Base-by-base conservation (phyloP, 1,284 basidiomycete genomes). In the Chiua sp. region DNA sequence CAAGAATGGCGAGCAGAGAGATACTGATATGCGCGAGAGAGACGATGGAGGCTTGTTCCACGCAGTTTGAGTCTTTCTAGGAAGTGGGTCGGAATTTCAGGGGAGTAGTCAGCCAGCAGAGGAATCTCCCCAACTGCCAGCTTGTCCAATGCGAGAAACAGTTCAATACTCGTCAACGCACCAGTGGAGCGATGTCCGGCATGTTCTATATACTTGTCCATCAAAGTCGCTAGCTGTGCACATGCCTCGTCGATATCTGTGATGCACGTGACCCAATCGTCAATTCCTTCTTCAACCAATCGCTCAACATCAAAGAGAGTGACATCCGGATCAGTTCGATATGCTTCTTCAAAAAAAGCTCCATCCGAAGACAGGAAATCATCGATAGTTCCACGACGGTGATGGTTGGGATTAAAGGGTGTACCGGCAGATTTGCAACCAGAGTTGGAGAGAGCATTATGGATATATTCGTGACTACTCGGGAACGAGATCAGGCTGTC, bases 141-240 rank as follows among this genome's bases (percentile, higher is more conserved):
- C 30, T 67, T 71, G 64, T 85, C 82, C 0, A 85, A 67, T 0
- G 73, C 77, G 1, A 80, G 66, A 82, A 81, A 83, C 16, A 84
- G 70, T 20, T 79, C 73, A 8, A 82, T 64, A 4, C 76, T 60
- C 0, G 77, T 79, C 49, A 84, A 66, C n/a, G 82, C 61, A 75
- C 82, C 79, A 5, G 77, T 58, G 0, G 83, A 85, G 20, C n/a
- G n/a, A n/a, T n/a, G n/a, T n/a, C n/a, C n/a, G n/a, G n/a, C n/a
- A n/a, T n/a, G n/a, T n/a, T n/a, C n/a, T n/a, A n/a, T 55, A 55
- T 81, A 80, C 20, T 61, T 33, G 30, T 53, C 39, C 11, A 76
- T 65, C 46, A 70, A 70, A 8, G 63, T 55, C 33, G 11, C 47
- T 8, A 55, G 32, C 20, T 30, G 46, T 8, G 13, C 16, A 3